A percentile compares a stretch with the other conserved stretches of the same genome.
phyloP scores from a whole-genome alignment of 1,284 basidiomycete species.

The Ustilago nuda region DNA sequence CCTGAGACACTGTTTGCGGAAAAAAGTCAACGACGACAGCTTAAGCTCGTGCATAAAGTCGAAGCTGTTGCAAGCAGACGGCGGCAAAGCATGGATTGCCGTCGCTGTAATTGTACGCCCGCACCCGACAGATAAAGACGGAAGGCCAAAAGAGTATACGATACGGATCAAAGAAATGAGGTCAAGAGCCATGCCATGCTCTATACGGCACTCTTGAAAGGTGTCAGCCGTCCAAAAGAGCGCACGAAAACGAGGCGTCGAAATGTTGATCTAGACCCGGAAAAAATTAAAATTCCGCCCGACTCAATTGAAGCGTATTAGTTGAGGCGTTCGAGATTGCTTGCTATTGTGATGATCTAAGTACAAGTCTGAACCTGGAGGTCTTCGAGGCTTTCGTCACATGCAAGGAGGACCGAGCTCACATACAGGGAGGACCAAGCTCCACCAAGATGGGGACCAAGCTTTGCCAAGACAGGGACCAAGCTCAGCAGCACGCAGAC shows the following conservation, averaged over 20 bases:
- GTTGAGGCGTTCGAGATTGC: too few relatives aligned
- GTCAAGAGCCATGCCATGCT: slow-evolving; percentile 3
- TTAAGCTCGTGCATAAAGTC: slow-evolving; percentile 7
- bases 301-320: slow-evolving; percentile 9
- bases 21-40: not conserved
- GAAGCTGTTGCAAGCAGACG: not conserved
- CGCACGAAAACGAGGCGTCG: slow-evolving; percentile 3
- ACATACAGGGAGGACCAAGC: too few relatives aligned
- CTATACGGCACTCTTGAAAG: slow-evolving; percentile 19
- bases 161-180: not conserved
- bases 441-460: too few relatives aligned
- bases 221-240: slow-evolving; percentile 3
- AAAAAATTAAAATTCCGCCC: slow-evolving; percentile 16
- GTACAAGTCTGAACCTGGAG: too few relatives aligned
- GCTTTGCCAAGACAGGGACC: too few relatives aligned
- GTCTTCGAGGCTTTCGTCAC: too few relatives aligned
- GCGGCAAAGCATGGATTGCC: slow-evolving; percentile 8
- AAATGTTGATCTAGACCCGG: slow-evolving; percentile 21
- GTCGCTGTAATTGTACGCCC: slow-evolving; percentile 7
- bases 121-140: not conserved
- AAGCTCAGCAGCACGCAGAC: too few relatives aligned
- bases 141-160: not conserved
- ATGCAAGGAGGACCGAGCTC: too few relatives aligned
- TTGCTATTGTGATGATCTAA: too few relatives aligned
- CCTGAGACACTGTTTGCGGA: slow-evolving; percentile 23